Evolutionary conservation across 164 flowering plant species (phyloP).

Genomic region (Litsea cubeba): DNA sequence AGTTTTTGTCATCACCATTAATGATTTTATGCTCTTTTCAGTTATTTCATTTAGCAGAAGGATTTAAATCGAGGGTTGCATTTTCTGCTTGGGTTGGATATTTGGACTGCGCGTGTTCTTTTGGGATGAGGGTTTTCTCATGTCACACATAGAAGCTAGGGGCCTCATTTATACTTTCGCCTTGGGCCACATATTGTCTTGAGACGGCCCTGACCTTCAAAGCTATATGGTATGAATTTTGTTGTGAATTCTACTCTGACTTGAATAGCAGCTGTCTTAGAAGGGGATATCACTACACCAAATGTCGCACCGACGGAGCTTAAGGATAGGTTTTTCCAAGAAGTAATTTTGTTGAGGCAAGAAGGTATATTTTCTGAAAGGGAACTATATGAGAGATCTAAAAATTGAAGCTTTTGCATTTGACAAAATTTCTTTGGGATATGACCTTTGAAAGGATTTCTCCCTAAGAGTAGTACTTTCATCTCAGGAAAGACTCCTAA

Average conservation of each 20-base stretch:
- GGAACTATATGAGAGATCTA: slow-evolving; percentile 7
- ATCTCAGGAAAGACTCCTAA: background rate
- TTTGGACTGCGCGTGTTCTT: too few relatives aligned
- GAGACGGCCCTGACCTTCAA: too few relatives aligned
- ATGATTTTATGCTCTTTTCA: too few relatives aligned
- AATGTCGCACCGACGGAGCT: background rate
- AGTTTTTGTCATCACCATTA: too few relatives aligned
- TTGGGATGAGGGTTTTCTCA: too few relatives aligned
- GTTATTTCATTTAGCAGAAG: too few relatives aligned
- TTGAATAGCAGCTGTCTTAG: background rate
- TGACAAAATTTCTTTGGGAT: slow-evolving; percentile 6
- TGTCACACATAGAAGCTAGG: too few relatives aligned
- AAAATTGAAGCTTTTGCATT: slow-evolving; percentile 2
- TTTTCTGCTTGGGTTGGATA: too few relatives aligned
- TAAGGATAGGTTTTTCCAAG: background rate
- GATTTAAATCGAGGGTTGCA: too few relatives aligned
- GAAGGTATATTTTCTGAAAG: slow-evolving; percentile 5
- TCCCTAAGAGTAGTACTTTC: background rate
- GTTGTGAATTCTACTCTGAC: background rate
- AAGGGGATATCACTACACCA: background rate
- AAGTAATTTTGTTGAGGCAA: slow-evolving; percentile 6
- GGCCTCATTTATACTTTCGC: too few relatives aligned
- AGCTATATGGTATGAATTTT: background rate
- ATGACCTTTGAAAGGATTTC: slow-evolving; percentile 6
- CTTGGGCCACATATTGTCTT: too few relatives aligned